These are phyloP conservation scores for Bimuria novae-zelandiae DNA, from an alignment of 2,329 filamentous ascomycete species.

Conservation along the genomic window DNA sequence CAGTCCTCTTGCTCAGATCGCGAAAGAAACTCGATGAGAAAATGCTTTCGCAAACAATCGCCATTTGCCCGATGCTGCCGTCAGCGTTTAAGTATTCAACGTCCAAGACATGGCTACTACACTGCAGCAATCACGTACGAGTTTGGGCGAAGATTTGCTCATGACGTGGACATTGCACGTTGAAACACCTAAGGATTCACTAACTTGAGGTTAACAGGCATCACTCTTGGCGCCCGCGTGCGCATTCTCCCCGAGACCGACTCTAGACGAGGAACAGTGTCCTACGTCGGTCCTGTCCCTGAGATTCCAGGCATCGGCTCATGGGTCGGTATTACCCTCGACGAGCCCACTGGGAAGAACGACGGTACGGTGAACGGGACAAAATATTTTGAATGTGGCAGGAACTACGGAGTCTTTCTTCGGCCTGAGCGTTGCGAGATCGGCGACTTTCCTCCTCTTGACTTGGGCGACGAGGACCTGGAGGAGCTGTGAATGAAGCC, in stretches of 20 bases:
- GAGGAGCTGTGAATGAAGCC: slow-evolving; percentile 55
- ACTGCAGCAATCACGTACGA: not conserved
- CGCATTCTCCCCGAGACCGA: slow-evolving; percentile 65
- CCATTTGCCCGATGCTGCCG: too few relatives aligned
- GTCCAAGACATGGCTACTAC: not conserved
- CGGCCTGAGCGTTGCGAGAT: slow-evolving; percentile 77
- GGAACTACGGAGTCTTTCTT: slow-evolving; percentile 79
- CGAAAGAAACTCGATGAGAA: too few relatives aligned
- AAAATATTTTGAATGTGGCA: slow-evolving; percentile 70
- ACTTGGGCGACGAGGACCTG: slow-evolving; percentile 65
- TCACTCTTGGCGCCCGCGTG: slow-evolving; percentile 33
- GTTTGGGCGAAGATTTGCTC: not conserved
- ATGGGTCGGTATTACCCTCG: slow-evolving; percentile 75
- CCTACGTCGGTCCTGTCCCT: slow-evolving; percentile 73
- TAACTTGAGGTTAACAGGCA: slow-evolving; percentile 23
- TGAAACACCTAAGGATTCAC: not conserved
- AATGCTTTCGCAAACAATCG: too few relatives aligned
- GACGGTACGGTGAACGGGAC: slow-evolving; percentile 71
- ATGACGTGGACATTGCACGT: not conserved
- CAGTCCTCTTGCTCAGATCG: too few relatives aligned
- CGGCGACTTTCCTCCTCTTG: slow-evolving; percentile 68
- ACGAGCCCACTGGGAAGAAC: slow-evolving; percentile 83
- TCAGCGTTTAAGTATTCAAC: too few relatives aligned
- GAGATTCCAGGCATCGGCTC: slow-evolving; percentile 68
- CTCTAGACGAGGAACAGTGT: slow-evolving; percentile 68